A percentile compares a stretch with the other conserved stretches of the same genome.
These are phyloP conservation scores for Vitis amurensis DNA, from an alignment of 164 flowering plant genomes.

Conservation along the genomic window DNA sequence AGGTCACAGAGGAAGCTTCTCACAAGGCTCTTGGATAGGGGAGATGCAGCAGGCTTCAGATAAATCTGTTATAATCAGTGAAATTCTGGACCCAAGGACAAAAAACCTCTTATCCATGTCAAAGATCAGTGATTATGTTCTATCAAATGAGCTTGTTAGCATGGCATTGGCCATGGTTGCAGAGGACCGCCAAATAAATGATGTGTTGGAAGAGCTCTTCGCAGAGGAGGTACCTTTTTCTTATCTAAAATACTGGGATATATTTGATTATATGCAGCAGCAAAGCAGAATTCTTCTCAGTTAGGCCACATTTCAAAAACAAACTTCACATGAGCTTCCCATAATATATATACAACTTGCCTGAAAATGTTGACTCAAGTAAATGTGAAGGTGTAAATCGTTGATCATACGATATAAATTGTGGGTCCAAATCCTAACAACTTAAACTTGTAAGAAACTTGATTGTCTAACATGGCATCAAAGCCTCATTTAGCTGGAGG, in stretches of 20 bases:
- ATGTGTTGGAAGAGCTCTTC: slow-evolving; percentile 79
- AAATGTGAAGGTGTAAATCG: too few relatives aligned
- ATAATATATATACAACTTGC: too few relatives aligned
- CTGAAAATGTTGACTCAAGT: too few relatives aligned
- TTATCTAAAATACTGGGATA: not conserved
- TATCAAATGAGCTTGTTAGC: slow-evolving; percentile 88
- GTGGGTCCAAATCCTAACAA: too few relatives aligned
- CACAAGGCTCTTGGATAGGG: slow-evolving; percentile 80
- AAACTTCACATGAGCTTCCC: too few relatives aligned
- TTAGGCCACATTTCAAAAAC: too few relatives aligned
- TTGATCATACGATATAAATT: too few relatives aligned
- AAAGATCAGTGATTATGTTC: slow-evolving; percentile 82
- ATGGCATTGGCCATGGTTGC: slow-evolving; percentile 94
- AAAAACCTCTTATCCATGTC: slow-evolving; percentile 81
- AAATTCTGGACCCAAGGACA: slow-evolving; percentile 84
- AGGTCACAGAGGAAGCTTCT: slow-evolving; percentile 50
- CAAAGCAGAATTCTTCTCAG: too few relatives aligned
- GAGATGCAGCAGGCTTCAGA: slow-evolving; percentile 91
- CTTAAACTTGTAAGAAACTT: too few relatives aligned
- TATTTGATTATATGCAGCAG: too few relatives aligned
- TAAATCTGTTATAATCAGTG: slow-evolving; percentile 82
- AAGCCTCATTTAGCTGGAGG: too few relatives aligned
- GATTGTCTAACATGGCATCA: too few relatives aligned
- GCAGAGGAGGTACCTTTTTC: slow-evolving; percentile 66
- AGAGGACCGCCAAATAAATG: slow-evolving; percentile 82